Evolutionary conservation across 2,329 filamentous ascomycete genomes (phyloP).

Genomic region (Beauveria sp.): DNA sequence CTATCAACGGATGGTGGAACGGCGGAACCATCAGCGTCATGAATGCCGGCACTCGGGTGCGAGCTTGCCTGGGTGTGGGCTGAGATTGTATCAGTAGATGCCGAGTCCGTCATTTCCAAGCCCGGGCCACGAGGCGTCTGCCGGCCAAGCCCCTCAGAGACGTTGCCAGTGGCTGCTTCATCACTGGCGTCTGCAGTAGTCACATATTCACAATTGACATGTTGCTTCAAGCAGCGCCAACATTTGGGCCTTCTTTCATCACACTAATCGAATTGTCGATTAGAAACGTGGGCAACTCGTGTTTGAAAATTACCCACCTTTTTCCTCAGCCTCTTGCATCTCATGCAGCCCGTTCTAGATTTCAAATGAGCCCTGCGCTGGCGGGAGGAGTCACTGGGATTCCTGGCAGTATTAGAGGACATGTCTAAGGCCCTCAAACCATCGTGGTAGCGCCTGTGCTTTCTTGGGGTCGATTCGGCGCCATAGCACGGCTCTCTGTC

Average conservation of each 20-base stretch:
- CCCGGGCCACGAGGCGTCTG: neutral
- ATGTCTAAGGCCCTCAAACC: neutral
- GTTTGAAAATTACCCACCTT: neutral
- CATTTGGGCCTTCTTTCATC: constrained; percentile 26
- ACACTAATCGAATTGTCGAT: constrained; percentile 19
- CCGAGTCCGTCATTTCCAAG: neutral
- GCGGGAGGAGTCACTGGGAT: neutral
- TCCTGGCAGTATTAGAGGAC: neutral
- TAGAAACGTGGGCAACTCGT: too few relatives aligned
- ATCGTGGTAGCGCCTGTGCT: neutral
- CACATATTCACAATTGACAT: constrained; percentile 23
- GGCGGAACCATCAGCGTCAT: neutral
- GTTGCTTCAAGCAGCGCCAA: constrained; percentile 24
- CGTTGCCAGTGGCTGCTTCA: constrained; percentile 3
- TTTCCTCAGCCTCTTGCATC: constrained; percentile 5
- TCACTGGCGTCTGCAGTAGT: neutral
- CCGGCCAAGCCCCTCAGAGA: neutral
- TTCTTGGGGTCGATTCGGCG: neutral
- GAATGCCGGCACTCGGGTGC: neutral
- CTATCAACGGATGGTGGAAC: neutral
- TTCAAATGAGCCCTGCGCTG: constrained; percentile 8
- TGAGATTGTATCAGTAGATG: neutral
- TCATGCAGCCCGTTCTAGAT: constrained; percentile 2
- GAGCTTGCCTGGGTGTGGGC: too few relatives aligned
- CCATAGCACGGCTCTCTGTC: neutral